These are phyloP conservation scores for Leucaena leucocephala DNA, from an alignment of 306 rosid genomes.

Conservation along the genomic window DNA sequence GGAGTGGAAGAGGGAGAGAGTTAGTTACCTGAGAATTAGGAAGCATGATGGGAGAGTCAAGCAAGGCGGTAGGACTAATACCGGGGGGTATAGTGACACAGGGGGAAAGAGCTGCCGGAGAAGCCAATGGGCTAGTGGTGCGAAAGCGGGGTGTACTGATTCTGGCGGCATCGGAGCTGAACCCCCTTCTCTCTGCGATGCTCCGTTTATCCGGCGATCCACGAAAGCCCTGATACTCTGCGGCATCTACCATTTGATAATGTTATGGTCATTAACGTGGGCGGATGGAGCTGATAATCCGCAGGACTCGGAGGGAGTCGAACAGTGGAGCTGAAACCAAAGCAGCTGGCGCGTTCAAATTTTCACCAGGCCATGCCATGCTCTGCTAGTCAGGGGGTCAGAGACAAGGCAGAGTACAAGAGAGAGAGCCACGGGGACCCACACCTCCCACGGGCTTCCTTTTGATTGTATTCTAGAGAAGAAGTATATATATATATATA, in stretches of 20 bases:
- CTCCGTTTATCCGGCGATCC: slow-evolving; percentile 30
- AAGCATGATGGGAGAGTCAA: slow-evolving; percentile 82
- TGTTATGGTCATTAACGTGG: not conserved
- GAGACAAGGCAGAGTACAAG: not conserved
- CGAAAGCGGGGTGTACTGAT: slow-evolving; percentile 54
- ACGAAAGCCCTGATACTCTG: slow-evolving; percentile 7
- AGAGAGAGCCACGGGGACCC: not conserved
- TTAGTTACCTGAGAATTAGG: slow-evolving; percentile 61
- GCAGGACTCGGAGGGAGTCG: not conserved
- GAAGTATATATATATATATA: no score
- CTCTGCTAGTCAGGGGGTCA: no score
- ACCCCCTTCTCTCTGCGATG: slow-evolving; percentile 75
- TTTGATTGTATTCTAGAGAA: no score
- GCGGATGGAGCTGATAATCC: not conserved
- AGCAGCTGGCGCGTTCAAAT: no score
- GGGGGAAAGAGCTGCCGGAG: slow-evolving; percentile 53
- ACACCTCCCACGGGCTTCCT: no score
- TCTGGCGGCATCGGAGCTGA: slow-evolving; percentile 49
- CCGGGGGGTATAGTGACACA: slow-evolving; percentile 68
- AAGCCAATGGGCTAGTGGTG: slow-evolving; percentile 40
- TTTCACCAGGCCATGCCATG: no score
- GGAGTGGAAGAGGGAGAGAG: not conserved
- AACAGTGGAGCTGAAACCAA: not conserved
- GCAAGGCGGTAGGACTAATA: slow-evolving; percentile 73
- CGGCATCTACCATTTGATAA: not conserved